These are phyloP conservation scores for Amaranthus palmeri DNA, from an alignment of 148 eudicot species.

Conservation along the genomic window DNA sequence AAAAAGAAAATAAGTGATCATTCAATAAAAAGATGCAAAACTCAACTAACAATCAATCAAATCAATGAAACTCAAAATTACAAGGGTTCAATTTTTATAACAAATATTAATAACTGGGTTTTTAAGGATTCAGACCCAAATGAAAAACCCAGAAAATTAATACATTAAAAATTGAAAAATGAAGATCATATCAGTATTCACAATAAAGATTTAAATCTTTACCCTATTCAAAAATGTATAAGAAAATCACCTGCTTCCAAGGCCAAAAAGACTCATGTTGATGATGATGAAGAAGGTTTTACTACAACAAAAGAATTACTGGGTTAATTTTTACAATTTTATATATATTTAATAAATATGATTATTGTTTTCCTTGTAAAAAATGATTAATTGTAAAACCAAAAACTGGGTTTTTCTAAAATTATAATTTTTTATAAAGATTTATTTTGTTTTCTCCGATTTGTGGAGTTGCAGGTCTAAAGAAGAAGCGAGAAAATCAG, in stretches of 20 bases:
- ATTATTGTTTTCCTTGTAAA: too few relatives aligned
- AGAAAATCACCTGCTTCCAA: slow-evolving; percentile 52
- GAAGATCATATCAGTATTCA: slow-evolving; percentile 2
- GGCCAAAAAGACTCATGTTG: slow-evolving; percentile 69
- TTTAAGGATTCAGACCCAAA: background rate
- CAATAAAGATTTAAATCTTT: background rate
- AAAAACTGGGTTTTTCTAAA: too few relatives aligned
- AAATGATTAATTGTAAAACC: too few relatives aligned
- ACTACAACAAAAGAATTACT: background rate
- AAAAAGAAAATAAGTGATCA: background rate
- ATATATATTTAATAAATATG: background rate
- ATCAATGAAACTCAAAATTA: background rate
- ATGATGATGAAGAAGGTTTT: background rate
- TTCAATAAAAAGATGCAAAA: background rate
- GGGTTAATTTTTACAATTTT: background rate
- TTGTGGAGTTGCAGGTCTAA: background rate
- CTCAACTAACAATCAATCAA: background rate
- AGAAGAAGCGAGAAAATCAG: background rate
- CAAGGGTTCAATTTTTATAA: background rate
- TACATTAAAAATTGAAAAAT: background rate
- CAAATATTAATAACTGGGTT: background rate
- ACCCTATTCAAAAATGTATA: background rate
- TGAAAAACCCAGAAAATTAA: background rate
- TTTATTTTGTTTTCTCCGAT: background rate
- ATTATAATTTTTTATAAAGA: too few relatives aligned